These are phyloP conservation scores for Gossypium raimondii DNA, from an alignment of 345 rosid species.

Conservation along the genomic window DNA sequence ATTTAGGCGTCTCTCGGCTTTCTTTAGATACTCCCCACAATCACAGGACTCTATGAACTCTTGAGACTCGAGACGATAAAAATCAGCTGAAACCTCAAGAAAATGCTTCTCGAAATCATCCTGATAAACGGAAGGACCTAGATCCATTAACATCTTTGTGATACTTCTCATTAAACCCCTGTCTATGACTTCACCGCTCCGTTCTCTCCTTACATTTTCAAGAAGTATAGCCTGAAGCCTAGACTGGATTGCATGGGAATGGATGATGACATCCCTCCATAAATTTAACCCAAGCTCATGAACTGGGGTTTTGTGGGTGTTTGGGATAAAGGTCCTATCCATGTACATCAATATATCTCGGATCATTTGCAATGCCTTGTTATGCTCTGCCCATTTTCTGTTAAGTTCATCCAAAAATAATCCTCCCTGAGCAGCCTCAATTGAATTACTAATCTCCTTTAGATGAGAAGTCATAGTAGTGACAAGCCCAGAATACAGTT, in stretches of 20 bases:
- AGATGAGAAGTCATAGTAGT: constrained; percentile 63
- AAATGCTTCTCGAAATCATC: constrained; percentile 67
- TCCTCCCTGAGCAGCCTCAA: constrained; percentile 64
- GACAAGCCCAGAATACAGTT: constrained; percentile 54
- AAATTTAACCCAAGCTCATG: constrained; percentile 65
- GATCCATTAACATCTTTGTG: constrained; percentile 65
- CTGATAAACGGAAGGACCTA: constrained; percentile 61
- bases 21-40: constrained; percentile 69
- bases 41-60: constrained; percentile 58
- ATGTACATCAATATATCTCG: constrained; percentile 73
- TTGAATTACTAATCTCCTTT: constrained; percentile 44
- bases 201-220: constrained; percentile 49
- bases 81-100: constrained; percentile 59
- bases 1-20: constrained; percentile 62
- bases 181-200: constrained; percentile 64
- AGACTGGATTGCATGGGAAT: constrained; percentile 45
- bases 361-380: constrained; percentile 74
- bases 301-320: constrained; percentile 60
- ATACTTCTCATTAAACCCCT: constrained; percentile 69
- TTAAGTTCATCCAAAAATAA: constrained; percentile 64
- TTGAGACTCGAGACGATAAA: constrained; percentile 60
- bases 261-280: constrained; percentile 59
- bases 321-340: constrained; percentile 68
- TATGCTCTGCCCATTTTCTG: constrained; percentile 72
- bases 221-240: constrained; percentile 56